These are phyloP conservation scores for Alternaria novae-zelandiae DNA, from an alignment of 2,329 filamentous ascomycete species.

Conservation along the genomic window DNA sequence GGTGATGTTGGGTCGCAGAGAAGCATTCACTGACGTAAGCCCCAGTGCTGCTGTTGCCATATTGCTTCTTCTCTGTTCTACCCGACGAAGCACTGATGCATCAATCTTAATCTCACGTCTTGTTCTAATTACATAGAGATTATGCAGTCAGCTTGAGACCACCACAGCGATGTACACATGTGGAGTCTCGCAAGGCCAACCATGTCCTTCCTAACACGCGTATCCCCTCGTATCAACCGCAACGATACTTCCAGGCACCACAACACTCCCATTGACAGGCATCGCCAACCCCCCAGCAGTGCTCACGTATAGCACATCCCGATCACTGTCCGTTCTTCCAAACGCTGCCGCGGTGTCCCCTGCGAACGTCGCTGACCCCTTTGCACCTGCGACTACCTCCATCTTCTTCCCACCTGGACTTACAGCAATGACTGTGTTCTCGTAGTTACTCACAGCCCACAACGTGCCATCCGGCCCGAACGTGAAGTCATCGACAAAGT, in stretches of 20 bases:
- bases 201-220: background rate
- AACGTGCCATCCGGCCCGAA: conserved; percentile 3
- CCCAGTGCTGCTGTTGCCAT: background rate
- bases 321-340: background rate
- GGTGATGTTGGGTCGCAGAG: background rate
- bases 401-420: background rate
- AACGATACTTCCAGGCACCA: conserved; percentile 11
- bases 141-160: background rate
- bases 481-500: conserved; percentile 13
- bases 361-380: background rate
- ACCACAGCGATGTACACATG: background rate
- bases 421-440: background rate
- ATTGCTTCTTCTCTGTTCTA: background rate
- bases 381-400: background rate
- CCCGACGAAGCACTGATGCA: background rate
- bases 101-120: background rate
- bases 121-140: background rate
- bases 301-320: background rate
- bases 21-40: background rate
- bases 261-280: conserved; percentile 5
- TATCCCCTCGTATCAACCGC: conserved; percentile 7
- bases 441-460: conserved; percentile 11
- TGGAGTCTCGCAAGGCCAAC: background rate
- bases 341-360: background rate
- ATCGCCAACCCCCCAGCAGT: background rate